Evolutionary conservation across 2,329 filamentous ascomycete species (phyloP).

Genomic region (Tolypocladium pustulatum): DNA sequence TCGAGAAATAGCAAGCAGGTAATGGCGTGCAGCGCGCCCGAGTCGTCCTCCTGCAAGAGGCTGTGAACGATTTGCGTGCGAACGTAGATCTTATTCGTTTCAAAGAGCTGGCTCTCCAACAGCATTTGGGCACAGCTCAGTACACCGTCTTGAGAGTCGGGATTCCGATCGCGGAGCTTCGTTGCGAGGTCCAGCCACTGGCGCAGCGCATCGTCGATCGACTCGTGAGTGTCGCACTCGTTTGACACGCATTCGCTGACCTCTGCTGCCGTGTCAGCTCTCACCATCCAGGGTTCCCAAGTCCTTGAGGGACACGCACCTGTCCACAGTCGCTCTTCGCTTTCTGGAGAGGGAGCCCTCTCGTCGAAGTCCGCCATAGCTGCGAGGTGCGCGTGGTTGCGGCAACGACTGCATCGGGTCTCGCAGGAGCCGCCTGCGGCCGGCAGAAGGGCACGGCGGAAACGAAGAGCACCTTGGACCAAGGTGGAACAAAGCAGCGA

Average conservation of each 20-base stretch:
- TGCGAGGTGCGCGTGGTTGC: constrained; percentile 15
- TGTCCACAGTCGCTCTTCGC: constrained; percentile 81
- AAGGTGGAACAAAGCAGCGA: background rate
- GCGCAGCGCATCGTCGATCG: constrained; percentile 76
- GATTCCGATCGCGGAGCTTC: constrained; percentile 63
- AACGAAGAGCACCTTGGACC: background rate
- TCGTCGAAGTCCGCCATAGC: constrained; percentile 53
- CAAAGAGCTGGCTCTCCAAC: constrained; percentile 65
- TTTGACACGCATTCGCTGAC: constrained; percentile 35
- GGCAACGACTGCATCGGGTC: constrained; percentile 24
- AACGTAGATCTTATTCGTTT: constrained; percentile 70
- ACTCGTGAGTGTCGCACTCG: constrained; percentile 40
- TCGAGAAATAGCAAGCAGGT: constrained; percentile 79
- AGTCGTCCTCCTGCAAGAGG: constrained; percentile 74
- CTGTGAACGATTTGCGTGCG: constrained; percentile 88
- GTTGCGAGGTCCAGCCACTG: constrained; percentile 73
- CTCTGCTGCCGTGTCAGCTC: constrained; percentile 24
- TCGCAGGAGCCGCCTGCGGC: background rate
- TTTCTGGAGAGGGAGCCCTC: constrained; percentile 56
- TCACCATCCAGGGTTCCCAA: background rate
- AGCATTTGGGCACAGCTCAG: constrained; percentile 71
- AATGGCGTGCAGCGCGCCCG: constrained; percentile 69
- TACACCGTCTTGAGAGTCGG: constrained; percentile 68
- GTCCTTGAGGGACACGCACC: constrained; percentile 38
- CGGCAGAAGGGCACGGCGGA: background rate